Evolutionary conservation across 2,329 filamentous ascomycete genomes (phyloP).

Genomic region (Cordyceps javanica): DNA sequence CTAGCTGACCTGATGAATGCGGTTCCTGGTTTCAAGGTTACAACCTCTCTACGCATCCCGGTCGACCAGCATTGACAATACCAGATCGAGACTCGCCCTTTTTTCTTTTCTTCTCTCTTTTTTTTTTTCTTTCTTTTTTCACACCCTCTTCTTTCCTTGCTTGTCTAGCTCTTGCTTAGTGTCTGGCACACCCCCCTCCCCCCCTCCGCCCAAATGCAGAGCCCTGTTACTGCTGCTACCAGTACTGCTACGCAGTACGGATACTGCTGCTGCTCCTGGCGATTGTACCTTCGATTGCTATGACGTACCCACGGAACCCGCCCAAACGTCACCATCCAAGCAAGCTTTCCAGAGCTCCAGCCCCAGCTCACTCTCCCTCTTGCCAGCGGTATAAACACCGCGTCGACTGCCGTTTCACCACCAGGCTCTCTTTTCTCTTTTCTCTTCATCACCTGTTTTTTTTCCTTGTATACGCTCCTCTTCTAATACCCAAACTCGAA

Average conservation of each 20-base stretch:
- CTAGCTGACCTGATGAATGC: not conserved
- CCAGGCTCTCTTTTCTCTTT: not conserved
- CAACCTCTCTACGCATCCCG: no score
- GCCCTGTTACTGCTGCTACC: no score
- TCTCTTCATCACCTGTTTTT: not conserved
- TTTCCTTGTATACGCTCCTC: conserved; percentile 10
- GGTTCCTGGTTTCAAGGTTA: conserved; percentile 12
- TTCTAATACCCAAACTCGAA: conserved; percentile 12
- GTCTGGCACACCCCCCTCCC: not conserved
- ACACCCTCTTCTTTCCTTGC: not conserved
- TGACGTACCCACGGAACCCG: conserved; percentile 11
- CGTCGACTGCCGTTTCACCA: conserved; percentile 4
- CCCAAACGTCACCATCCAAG: conserved; percentile 13
- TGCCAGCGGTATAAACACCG: conserved; percentile 13
- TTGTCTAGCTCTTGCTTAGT: not conserved
- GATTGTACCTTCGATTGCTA: conserved; percentile 10
- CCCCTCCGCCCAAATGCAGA: not conserved
- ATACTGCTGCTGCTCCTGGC: not conserved
- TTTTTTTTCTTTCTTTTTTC: not conserved
- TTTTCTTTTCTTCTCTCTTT: not conserved
- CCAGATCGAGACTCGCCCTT: conserved; percentile 9
- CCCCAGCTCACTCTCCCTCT: not conserved
- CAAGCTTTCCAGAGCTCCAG: conserved; percentile 10
- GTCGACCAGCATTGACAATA: conserved; percentile 2
- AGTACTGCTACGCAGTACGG: no score